Conservation (phyloP, 129 eudicot species). For the Kitagawia praeruptora region DNA sequence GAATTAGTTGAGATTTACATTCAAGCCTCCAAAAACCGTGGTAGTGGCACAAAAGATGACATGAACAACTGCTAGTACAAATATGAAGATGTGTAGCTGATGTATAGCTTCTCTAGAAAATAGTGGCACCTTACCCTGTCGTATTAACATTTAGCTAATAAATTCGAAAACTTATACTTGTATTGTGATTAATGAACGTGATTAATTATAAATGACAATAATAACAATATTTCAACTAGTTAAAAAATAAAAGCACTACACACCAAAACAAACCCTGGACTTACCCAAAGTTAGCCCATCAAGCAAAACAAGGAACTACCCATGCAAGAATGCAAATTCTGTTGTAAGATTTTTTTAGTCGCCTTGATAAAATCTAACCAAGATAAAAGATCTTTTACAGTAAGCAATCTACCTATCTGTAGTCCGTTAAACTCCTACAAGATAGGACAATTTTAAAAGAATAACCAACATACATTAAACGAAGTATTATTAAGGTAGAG, state of each 20-base stretch:
- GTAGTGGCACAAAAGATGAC: conserved; percentile 84
- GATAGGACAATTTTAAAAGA: conserved; percentile 9
- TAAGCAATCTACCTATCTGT: conserved; percentile 73
- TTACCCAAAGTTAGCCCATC: conserved; percentile 92
- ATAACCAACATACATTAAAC: not conserved
- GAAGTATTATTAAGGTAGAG: not conserved
- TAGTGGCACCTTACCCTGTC: conserved; percentile 59
- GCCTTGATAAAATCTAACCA: conserved; percentile 74
- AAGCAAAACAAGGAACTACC: conserved; percentile 81
- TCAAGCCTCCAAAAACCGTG: conserved; percentile 79
- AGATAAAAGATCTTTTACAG: conserved; percentile 85
- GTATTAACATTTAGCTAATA: not conserved
- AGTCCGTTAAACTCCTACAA: conserved; percentile 80
- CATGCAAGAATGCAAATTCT: conserved; percentile 67
- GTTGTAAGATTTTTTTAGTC: conserved; percentile 39
- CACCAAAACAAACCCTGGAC: conserved; percentile 4
- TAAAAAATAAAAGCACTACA: too few relatives aligned
- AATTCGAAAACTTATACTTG: not conserved
- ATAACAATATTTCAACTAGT: too few relatives aligned
- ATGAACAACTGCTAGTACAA: conserved; percentile 82
- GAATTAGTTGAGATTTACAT: conserved; percentile 25
- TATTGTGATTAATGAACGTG: not conserved
- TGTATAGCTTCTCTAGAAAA: conserved; percentile 84
- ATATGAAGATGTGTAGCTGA: conserved; percentile 88
- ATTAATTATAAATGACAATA: too few relatives aligned